These are phyloP conservation scores for Chaetomium cochliodes DNA, from an alignment of 495 filamentous ascomycete genomes.

Conservation along the genomic window DNA sequence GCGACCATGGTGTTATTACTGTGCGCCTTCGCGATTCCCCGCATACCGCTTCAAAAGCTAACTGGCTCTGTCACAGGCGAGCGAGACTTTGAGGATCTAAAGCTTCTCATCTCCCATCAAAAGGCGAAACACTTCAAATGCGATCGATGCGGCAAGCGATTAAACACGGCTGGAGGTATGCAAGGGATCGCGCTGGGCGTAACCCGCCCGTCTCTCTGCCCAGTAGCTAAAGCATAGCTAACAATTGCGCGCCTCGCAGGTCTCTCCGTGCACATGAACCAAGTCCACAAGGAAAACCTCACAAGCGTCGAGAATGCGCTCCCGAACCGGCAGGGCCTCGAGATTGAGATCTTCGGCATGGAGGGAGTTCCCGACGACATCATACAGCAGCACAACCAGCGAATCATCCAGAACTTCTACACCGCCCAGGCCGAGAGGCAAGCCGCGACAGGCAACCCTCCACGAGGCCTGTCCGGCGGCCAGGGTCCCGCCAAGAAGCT, in stretches of 20 bases:
- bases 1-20: slow-evolving; percentile 98
- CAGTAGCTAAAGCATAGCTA: slow-evolving; percentile 19
- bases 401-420: slow-evolving; percentile 78
- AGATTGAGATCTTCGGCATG: slow-evolving; percentile 97
- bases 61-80: slow-evolving; percentile 55
- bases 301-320: slow-evolving; percentile 87
- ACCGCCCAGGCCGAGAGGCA: slow-evolving; percentile 80
- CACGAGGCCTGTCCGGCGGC: slow-evolving; percentile 53
- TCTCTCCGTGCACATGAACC: slow-evolving; percentile 93
- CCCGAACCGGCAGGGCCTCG: slow-evolving; percentile 73
- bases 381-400: slow-evolving; percentile 74
- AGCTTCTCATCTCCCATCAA: slow-evolving; percentile 93
- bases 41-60: not conserved
- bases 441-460: slow-evolving; percentile 78
- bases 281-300: slow-evolving; percentile 93
- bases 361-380: slow-evolving; percentile 92
- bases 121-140: slow-evolving; percentile 99
- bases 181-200: slow-evolving; percentile 6
- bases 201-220: not conserved
- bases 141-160: slow-evolving; percentile 76
- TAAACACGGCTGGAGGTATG: slow-evolving; percentile 94
- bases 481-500: slow-evolving; percentile 69
- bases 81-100: slow-evolving; percentile 94
- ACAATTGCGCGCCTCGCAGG: slow-evolving; percentile 51
- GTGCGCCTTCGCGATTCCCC: slow-evolving; percentile 41